phyloP scores from a whole-genome alignment of 768 basidiomycete species.

The Leccinellum albellum region DNA sequence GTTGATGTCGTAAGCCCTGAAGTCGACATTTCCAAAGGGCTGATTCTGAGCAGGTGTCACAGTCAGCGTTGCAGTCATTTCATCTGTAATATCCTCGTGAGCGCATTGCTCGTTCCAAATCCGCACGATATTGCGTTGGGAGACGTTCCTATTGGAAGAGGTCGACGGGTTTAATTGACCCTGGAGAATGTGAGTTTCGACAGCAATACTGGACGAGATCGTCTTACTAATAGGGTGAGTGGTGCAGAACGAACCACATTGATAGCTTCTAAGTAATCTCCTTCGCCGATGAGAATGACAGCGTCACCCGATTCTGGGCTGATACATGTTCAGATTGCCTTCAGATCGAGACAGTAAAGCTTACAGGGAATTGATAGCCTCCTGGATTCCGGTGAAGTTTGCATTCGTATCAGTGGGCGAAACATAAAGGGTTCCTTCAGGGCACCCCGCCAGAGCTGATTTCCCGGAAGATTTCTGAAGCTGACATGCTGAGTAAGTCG shows the following conservation, averaged over 20 bases:
- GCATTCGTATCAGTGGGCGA: slow-evolving; percentile 45
- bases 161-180: slow-evolving; percentile 47
- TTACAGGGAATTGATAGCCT: slow-evolving; percentile 54
- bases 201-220: background rate
- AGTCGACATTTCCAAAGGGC: slow-evolving; percentile 52
- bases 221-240: slow-evolving; percentile 50
- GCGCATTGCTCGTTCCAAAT: slow-evolving; percentile 50
- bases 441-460: slow-evolving; percentile 52
- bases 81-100: slow-evolving; percentile 46
- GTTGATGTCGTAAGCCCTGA: slow-evolving; percentile 64
- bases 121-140: slow-evolving; percentile 47
- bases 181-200: slow-evolving; percentile 22
- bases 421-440: slow-evolving; percentile 57
- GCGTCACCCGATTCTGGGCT: background rate
- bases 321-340: background rate
- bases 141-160: slow-evolving; percentile 40
- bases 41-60: slow-evolving; percentile 50
- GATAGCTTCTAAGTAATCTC: background rate
- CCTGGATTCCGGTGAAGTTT: slow-evolving; percentile 48
- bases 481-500: slow-evolving; percentile 48
- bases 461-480: slow-evolving; percentile 39
- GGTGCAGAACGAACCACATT: slow-evolving; percentile 42
- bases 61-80: slow-evolving; percentile 54
- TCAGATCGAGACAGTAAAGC: slow-evolving; percentile 11
- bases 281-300: background rate